These are phyloP conservation scores for Taiozyma sp. DNA, from an alignment of 1,139 yeast genomes.

Conservation along the genomic window DNA sequence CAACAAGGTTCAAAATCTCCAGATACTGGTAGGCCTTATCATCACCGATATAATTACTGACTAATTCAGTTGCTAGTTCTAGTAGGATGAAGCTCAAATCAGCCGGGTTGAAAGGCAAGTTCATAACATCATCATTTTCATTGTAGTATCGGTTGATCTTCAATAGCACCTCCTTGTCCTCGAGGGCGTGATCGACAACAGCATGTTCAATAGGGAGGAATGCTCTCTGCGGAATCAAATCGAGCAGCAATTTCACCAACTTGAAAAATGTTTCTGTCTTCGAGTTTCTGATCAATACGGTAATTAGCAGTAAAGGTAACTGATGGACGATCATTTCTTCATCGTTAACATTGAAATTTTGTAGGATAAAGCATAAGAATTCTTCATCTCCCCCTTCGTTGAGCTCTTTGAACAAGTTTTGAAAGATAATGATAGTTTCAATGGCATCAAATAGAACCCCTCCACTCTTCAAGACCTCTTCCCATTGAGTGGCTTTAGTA, in stretches of 20 bases:
- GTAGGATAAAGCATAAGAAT: conserved; percentile 54
- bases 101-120: conserved; percentile 40
- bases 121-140: conserved; percentile 25
- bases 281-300: conserved; percentile 30
- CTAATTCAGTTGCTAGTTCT: conserved; percentile 31
- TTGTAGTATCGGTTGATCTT: conserved; percentile 31
- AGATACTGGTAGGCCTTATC: conserved; percentile 28
- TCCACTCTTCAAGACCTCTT: conserved; percentile 53
- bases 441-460: conserved; percentile 78
- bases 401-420: conserved; percentile 44
- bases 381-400: conserved; percentile 32
- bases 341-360: conserved; percentile 69
- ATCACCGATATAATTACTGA: conserved; percentile 27
- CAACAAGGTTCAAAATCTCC: conserved; percentile 37
- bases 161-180: conserved; percentile 22
- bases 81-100: conserved; percentile 41
- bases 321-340: conserved; percentile 82
- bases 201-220: conserved; percentile 42
- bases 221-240: conserved; percentile 56
- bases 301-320: conserved; percentile 63
- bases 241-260: conserved; percentile 36
- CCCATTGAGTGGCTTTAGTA: conserved; percentile 19
- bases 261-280: conserved; percentile 28
- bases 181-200: conserved; percentile 9
- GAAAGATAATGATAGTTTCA: conserved; percentile 78